Evolutionary conservation across 2,329 filamentous ascomycete species (phyloP).

Genomic region (Xylariaceae sp.): DNA sequence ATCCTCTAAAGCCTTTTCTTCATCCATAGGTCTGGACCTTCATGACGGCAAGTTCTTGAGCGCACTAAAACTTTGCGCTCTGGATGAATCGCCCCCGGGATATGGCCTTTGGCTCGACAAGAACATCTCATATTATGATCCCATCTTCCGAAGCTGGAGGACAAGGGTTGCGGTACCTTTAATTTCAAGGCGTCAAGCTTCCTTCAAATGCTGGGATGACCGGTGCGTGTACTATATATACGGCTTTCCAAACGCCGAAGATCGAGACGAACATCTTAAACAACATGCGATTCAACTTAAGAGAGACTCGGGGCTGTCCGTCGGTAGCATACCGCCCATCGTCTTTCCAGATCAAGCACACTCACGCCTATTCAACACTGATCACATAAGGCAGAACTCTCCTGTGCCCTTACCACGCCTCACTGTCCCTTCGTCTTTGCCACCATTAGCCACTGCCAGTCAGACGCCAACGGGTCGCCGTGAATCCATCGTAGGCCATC

Average conservation of each 20-base stretch:
- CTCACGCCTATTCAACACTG: constrained; percentile 26
- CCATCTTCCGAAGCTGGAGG: constrained; percentile 38
- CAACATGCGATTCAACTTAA: constrained; percentile 40
- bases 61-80: constrained; percentile 31
- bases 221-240: constrained; percentile 55
- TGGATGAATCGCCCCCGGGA: constrained; percentile 39
- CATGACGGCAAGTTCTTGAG: constrained; percentile 36
- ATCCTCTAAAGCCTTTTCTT: neutral
- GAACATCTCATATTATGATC: constrained; percentile 46
- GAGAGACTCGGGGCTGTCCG: constrained; percentile 41
- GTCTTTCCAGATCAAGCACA: constrained; percentile 30
- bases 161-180: constrained; percentile 33
- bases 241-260: constrained; percentile 46
- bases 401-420: constrained; percentile 38
- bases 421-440: constrained; percentile 29
- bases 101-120: constrained; percentile 50
- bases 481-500: constrained; percentile 33
- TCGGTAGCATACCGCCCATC: constrained; percentile 33
- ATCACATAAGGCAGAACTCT: constrained; percentile 32
- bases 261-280: constrained; percentile 47
- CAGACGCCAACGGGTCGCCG: constrained; percentile 35
- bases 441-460: constrained; percentile 30
- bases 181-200: constrained; percentile 32
- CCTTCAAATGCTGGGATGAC: constrained; percentile 53
- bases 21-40: constrained; percentile 37